Evolutionary conservation across 805 yeast species (phyloP).

Genomic region (Saccharomycopsis vini): DNA sequence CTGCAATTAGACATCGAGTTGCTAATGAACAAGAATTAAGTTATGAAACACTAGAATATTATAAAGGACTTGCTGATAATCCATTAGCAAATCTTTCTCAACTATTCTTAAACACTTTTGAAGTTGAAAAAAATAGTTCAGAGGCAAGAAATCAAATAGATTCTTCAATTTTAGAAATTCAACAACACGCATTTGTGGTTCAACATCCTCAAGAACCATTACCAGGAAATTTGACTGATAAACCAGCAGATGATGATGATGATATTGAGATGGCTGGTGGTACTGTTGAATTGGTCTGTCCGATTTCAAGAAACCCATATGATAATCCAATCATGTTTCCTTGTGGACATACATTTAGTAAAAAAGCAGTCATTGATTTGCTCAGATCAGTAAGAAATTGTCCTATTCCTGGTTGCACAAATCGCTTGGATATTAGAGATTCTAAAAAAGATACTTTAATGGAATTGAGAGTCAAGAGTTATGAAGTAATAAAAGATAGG

Average conservation of each 20-base stretch:
- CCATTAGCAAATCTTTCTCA: not conserved
- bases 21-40: not conserved
- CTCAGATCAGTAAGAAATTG: slow-evolving; percentile 32
- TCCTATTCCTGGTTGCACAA: slow-evolving; percentile 47
- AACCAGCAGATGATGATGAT: slow-evolving; percentile 41
- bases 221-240: slow-evolving; percentile 31
- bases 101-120: not conserved
- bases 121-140: not conserved
- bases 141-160: not conserved
- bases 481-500: slow-evolving; percentile 17
- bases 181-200: slow-evolving; percentile 33
- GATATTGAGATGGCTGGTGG: slow-evolving; percentile 67
- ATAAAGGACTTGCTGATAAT: not conserved
- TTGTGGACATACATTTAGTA: slow-evolving; percentile 61
- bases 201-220: slow-evolving; percentile 54
- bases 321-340: slow-evolving; percentile 46
- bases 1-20: not conserved
- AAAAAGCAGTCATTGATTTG: slow-evolving; percentile 33
- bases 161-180: not conserved
- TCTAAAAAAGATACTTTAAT: slow-evolving; percentile 43
- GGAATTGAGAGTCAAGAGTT: slow-evolving; percentile 43
- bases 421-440: slow-evolving; percentile 28
- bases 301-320: slow-evolving; percentile 47
- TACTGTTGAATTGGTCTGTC: slow-evolving; percentile 56
- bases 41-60: slow-evolving; percentile 1